Conservation (phyloP, 2,329 filamentous ascomycete species). For the Colletotrichum lentis region DNA sequence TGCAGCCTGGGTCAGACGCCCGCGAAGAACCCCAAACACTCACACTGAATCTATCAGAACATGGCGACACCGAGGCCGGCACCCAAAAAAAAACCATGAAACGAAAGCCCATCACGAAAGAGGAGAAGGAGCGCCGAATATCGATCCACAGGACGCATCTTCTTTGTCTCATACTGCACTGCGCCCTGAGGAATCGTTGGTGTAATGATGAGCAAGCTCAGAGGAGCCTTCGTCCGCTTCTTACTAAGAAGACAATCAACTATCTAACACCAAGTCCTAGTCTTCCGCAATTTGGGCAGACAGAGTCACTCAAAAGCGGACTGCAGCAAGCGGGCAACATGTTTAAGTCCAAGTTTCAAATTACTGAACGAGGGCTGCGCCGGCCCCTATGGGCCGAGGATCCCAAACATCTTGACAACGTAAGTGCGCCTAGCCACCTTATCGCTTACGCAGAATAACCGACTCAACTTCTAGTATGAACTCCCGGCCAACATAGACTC, state of each 20-base stretch:
- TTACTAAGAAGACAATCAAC: constrained; percentile 70
- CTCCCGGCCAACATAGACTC: constrained; percentile 71
- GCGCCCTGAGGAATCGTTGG: constrained; percentile 82
- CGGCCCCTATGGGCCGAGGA: constrained; percentile 80
- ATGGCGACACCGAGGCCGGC: constrained; percentile 48
- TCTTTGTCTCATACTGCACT: constrained; percentile 81
- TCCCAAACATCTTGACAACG: constrained; percentile 65
- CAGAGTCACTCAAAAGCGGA: constrained; percentile 80
- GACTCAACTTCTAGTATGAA: constrained; percentile 56
- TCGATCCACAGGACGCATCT: constrained; percentile 88
- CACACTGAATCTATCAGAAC: constrained; percentile 62
- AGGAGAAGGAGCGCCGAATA: constrained; percentile 66
- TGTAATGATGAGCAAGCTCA: constrained; percentile 82
- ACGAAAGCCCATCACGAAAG: constrained; percentile 62
- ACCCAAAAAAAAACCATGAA: constrained; percentile 49
- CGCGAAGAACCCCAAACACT: constrained; percentile 49
- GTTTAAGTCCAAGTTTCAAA: constrained; percentile 74
- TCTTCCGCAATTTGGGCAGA: constrained; percentile 76
- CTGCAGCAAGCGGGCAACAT: constrained; percentile 72
- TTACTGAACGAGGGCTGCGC: constrained; percentile 75
- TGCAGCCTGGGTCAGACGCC: constrained; percentile 40
- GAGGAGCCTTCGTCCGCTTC: constrained; percentile 67
- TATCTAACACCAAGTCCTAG: constrained; percentile 74
- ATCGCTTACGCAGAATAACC: constrained; percentile 9
- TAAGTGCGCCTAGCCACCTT: constrained; percentile 46